phyloP scores from a whole-genome alignment of 495 filamentous ascomycete genomes.

The Aspergillus wentii region DNA sequence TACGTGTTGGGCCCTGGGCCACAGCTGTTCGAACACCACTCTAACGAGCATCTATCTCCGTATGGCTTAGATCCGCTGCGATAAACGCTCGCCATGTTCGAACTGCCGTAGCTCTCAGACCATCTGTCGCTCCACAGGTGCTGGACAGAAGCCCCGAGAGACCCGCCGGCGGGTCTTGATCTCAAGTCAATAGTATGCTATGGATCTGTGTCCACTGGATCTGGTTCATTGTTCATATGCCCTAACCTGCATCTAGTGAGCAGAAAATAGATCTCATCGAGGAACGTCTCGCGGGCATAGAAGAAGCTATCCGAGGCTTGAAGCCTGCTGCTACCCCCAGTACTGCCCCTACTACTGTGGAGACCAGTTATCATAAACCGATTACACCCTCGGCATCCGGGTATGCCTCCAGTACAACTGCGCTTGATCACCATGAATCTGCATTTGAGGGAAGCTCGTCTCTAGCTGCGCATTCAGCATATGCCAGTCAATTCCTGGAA shows the following conservation, averaged over 20 bases:
- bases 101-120: slow-evolving; percentile 41
- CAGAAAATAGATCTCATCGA: slow-evolving; percentile 65
- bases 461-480: slow-evolving; percentile 56
- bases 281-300: slow-evolving; percentile 56
- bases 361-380: slow-evolving; percentile 9
- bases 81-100: slow-evolving; percentile 41
- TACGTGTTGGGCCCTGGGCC: too few species aligned
- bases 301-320: slow-evolving; percentile 40
- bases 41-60: too few species aligned
- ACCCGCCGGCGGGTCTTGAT: slow-evolving; percentile 59
- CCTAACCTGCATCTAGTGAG: slow-evolving; percentile 41
- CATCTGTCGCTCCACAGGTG: slow-evolving; percentile 53
- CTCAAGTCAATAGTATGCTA: slow-evolving; percentile 61
- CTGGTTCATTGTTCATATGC: too few species aligned
- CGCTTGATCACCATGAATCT: slow-evolving; percentile 33
- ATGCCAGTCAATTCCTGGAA: slow-evolving; percentile 59
- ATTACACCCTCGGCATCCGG: slow-evolving; percentile 12
- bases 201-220: too few species aligned
- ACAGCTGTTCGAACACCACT: too few species aligned
- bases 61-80: slow-evolving; percentile 36
- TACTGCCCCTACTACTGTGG: slow-evolving; percentile 12
- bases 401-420: slow-evolving; percentile 17
- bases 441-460: slow-evolving; percentile 59
- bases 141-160: slow-evolving; percentile 54
- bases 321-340: slow-evolving; percentile 8